Evolutionary conservation across 31 red algal genomes (phyloP), one percentile per base, ranked within the genome.

Genomic region (Odonthalia washingtoniensis): DNA sequence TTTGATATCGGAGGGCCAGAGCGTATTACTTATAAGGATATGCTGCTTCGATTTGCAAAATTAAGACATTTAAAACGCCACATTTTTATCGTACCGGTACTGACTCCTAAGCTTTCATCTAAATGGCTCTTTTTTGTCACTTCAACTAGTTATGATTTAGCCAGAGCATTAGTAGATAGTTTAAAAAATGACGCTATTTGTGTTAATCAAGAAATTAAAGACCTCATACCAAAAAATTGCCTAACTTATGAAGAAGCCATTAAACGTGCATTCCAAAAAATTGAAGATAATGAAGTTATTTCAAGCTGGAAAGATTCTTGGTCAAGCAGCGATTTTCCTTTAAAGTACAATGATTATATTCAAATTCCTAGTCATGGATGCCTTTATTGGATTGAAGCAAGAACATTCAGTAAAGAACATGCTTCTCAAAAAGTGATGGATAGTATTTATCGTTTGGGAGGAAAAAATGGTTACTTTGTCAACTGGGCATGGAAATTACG

Each of bases 1-100:
- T 74, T 84, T 40, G 81, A 84, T 43, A 74, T 84, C 74, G 81
- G 66, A 24, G 81, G 81, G 31, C 81, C 81, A 30, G 81, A 84
- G 24, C 27, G 73, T 36, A 27, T 84, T 30, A 84, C 34, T 52
- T 84, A 84, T 65, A 35, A 46, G 38, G 81, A 84, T n/a, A 84
- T 84, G 81, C 35, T 84, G 27, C 72, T 67, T 67, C 64, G 33
- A 67, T 67, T 67, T 67, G 64, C 64, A 35, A 67, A 75, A 75
- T 32, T 39, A 40, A 75, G 72, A 75, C 32, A 41, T 30, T 44
- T 75, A 44, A 75, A 75, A 75, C 30, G 72, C 26, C 27, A 41
- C 33, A 81, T 81, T 43, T 34, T 81, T 32, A 57, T 46, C 45
- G 77, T 81, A 65, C 77, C 77, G 37, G 41, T 81, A 26, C 26